Conservation (phyloP, 306 rosid genomes). For the Delonix regia region DNA sequence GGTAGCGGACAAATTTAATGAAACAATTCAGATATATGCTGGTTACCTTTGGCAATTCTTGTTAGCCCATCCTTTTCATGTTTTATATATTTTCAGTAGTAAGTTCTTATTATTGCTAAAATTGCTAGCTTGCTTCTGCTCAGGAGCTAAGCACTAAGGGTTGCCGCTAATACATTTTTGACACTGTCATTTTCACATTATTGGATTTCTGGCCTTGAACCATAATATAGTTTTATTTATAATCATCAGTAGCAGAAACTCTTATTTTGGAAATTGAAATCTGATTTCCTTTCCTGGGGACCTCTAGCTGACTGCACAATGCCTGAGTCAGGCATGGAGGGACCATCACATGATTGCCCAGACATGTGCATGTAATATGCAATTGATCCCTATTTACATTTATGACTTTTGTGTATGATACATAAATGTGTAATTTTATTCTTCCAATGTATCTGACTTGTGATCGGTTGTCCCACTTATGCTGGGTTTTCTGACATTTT, state of each 20-base stretch:
- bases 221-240: neutral
- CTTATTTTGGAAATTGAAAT: slow-evolving; percentile 12
- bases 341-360: neutral
- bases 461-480: slow-evolving; percentile 7
- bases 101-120: slow-evolving; percentile 16
- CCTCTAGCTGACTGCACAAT: neutral
- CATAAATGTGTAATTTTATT: neutral
- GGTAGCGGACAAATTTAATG: slow-evolving; percentile 46
- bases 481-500: neutral
- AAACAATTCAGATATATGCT: neutral
- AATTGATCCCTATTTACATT: neutral
- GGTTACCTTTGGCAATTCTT: slow-evolving; percentile 4
- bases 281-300: neutral
- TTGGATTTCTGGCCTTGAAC: slow-evolving; percentile 31
- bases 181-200: too few relatives aligned
- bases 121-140: too few relatives aligned
- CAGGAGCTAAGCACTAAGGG: too few relatives aligned
- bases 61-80: neutral
- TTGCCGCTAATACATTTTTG: too few relatives aligned
- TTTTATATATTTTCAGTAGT: neutral
- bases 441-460: slow-evolving; percentile 18
- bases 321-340: slow-evolving; percentile 2
- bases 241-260: slow-evolving; percentile 11
- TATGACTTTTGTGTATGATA: slow-evolving; percentile 7
- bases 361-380: slow-evolving; percentile 19